Base-by-base conservation (phyloP, 371 early-diverging fungal species). In the Encephalitozoon hellem region DNA sequence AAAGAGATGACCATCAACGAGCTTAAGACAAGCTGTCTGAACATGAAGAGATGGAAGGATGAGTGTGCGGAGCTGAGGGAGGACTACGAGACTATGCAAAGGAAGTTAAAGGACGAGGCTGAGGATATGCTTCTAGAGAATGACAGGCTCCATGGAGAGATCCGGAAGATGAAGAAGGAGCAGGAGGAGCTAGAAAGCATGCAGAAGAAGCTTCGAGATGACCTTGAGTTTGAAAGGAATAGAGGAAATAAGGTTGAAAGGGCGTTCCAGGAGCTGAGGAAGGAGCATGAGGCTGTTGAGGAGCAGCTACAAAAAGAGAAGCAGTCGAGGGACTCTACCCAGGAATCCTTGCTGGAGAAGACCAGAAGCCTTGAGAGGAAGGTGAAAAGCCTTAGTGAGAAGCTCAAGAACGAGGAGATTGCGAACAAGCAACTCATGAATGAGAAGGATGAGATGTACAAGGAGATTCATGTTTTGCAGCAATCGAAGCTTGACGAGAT, bases 201-300 rank as follows among this genome's bases (percentile, higher is more conserved):
- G 70, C 68, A 3, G 71, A 80, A 41, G 80, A 80, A 67, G 77
- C 70, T 21, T 52, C 73, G 45, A 72, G 73, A 64, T 38, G 67
- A 53, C 21, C 72, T 39, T 21, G 74, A 42, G 55, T 63, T n/a
- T 64, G 84, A 71, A 88, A 88, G 82, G 89, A 88, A 73, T 69
- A 88, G 34, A 87, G 89, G 77, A 87, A 89, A 91, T 15, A 81
- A 84, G 25, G 69, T 83, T 15, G 89, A 89, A 30, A 85, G 89
- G 42, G 74, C 84, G 45, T 84, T 84, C 68, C 88, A 88, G 79
- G 89, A 88, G 76, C 70, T 88, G 25, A 87, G 89, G 77, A 88
- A 89, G 68, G 87, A 88, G 39, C 84, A 89, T 45, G 89, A 88
- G 49, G 90, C 89, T 30, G 72, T 64, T 0, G 76, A 85, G 12